Evolutionary conservation across 495 filamentous ascomycete species (phyloP).

Genomic region (Halenospora varia): DNA sequence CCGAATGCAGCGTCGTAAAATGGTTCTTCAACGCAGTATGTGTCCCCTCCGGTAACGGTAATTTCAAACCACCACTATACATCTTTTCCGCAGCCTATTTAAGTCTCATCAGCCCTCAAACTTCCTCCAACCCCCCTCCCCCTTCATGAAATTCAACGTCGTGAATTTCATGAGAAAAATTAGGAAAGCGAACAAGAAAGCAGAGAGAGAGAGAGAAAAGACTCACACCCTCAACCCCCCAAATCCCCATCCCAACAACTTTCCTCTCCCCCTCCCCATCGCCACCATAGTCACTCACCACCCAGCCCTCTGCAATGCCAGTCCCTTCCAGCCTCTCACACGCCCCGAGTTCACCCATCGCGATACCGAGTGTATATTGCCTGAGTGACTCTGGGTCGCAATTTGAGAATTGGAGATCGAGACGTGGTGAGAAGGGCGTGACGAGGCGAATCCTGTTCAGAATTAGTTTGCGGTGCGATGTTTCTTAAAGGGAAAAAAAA

Average conservation of each 20-base stretch:
- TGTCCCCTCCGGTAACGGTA: neutral
- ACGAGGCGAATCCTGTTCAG: too few species aligned
- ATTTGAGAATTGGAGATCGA: too few species aligned
- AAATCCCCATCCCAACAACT: neutral
- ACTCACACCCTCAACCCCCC: neutral
- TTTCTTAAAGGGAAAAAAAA: too few species aligned
- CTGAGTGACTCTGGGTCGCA: neutral
- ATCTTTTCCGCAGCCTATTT: neutral
- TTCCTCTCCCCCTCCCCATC: neutral
- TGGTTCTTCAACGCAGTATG: neutral
- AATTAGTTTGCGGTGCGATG: too few species aligned
- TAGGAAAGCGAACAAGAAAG: too few species aligned
- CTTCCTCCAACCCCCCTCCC: neutral
- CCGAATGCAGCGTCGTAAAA: neutral
- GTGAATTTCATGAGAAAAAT: too few species aligned
- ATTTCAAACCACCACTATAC: neutral
- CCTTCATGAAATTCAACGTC: too few species aligned
- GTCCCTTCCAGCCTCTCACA: neutral
- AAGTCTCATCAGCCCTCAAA: neutral
- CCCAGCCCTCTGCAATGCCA: neutral
- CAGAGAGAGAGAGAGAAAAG: neutral
- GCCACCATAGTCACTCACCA: neutral
- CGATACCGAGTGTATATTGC: neutral
- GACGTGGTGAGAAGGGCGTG: too few species aligned
- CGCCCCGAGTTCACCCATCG: neutral